Conservation (phyloP, 2,329 filamentous ascomycete species). For the Chrysosporium keratinophilum region DNA sequence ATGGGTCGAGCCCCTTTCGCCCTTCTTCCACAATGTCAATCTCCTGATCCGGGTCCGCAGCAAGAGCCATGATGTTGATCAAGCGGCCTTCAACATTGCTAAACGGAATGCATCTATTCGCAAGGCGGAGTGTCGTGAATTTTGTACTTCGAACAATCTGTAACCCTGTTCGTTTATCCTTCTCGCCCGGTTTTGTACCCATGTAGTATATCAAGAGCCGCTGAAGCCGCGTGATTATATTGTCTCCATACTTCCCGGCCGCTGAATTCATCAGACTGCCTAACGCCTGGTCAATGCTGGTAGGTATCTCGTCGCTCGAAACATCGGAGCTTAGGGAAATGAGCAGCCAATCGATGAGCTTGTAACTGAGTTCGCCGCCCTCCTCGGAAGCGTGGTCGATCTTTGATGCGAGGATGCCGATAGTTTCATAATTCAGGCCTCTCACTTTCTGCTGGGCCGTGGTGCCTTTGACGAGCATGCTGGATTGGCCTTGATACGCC, state of each 20-base stretch:
- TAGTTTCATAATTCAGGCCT: constrained; percentile 77
- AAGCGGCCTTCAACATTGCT: constrained; percentile 69
- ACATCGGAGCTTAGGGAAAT: constrained; percentile 70
- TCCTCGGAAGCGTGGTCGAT: constrained; percentile 30
- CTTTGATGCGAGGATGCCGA: constrained; percentile 61
- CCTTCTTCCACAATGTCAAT: constrained; percentile 85
- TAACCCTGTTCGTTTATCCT: constrained; percentile 30
- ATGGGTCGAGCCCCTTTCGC: constrained; percentile 71
- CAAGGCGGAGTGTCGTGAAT: constrained; percentile 77
- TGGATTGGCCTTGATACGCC: constrained; percentile 72
- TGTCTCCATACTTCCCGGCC: constrained; percentile 34
- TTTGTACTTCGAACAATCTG: constrained; percentile 60
- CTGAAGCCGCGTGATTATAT: constrained; percentile 36
- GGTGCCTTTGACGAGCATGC: constrained; percentile 47
- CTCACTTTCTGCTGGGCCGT: constrained; percentile 57
- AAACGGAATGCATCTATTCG: constrained; percentile 77
- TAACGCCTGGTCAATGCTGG: constrained; percentile 81
- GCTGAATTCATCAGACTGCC: constrained; percentile 62
- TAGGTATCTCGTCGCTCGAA: constrained; percentile 59
- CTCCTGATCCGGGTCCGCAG: constrained; percentile 54
- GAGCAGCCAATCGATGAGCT: constrained; percentile 66
- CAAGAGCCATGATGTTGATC: constrained; percentile 76
- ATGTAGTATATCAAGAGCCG: constrained; percentile 60
- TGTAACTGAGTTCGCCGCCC: constrained; percentile 34
- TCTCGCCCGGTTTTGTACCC: constrained; percentile 38